Conservation (phyloP, 768 basidiomycete species). For the Trametes punicea region DNA sequence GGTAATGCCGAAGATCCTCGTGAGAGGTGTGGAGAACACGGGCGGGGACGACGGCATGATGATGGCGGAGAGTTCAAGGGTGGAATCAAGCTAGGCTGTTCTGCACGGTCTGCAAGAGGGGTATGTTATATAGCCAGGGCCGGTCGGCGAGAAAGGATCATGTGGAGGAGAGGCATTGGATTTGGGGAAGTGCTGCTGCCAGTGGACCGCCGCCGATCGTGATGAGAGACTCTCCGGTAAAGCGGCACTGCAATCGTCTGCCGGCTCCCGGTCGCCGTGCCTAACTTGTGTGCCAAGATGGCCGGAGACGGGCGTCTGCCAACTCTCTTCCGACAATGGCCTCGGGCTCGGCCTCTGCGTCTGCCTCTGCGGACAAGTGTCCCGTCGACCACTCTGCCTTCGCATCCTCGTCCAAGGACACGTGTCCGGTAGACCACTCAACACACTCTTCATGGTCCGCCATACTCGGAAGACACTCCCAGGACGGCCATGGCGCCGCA, state of each 20-base stretch:
- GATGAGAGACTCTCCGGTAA: neutral
- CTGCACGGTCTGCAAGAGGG: neutral
- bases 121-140: constrained; percentile 9
- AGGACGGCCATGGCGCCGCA: constrained; percentile 34
- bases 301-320: constrained; percentile 1
- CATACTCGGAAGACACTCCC: constrained; percentile 19
- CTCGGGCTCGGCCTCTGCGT: neutral
- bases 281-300: neutral
- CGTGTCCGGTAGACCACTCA: constrained; percentile 68
- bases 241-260: neutral
- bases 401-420: constrained; percentile 26
- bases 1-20: constrained; percentile 69
- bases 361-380: constrained; percentile 24
- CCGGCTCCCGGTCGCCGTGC: neutral
- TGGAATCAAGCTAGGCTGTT: neutral
- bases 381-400: constrained; percentile 33
- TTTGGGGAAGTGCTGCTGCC: neutral
- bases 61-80: neutral
- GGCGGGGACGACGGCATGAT: constrained; percentile 64
- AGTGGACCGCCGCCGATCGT: neutral
- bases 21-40: constrained; percentile 71
- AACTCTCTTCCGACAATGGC: constrained; percentile 12
- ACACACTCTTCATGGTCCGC: constrained; percentile 35
- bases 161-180: neutral
- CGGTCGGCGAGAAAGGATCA: neutral